A percentile compares a stretch with the other conserved stretches of the same genome.
Evolutionary conservation across 2,329 filamentous ascomycete genomes (phyloP).

Genomic region (Lasiodiplodia sp.): DNA sequence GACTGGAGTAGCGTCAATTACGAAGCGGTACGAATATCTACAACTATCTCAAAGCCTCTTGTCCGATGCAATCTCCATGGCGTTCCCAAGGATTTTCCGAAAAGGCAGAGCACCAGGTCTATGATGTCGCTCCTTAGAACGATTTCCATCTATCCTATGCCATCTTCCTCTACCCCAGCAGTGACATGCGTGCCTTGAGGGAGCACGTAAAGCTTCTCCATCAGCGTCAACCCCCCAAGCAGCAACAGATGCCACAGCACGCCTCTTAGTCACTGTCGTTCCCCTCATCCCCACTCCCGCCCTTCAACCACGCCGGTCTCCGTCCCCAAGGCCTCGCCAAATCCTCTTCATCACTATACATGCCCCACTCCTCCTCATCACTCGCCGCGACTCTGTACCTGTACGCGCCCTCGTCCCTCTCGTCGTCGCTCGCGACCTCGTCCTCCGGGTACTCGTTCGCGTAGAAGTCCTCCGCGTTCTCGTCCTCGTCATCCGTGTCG

Average conservation of each 20-base stretch:
- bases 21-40: no score
- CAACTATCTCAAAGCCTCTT: no score
- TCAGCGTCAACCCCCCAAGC: no score
- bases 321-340: neutral
- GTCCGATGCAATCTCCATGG: no score
- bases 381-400: slow-evolving; percentile 46
- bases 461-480: slow-evolving; percentile 78
- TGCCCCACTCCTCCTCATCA: slow-evolving; percentile 51
- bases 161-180: no score
- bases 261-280: neutral
- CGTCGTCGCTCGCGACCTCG: slow-evolving; percentile 75
- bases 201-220: no score
- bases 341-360: slow-evolving; percentile 40
- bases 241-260: neutral
- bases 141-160: no score
- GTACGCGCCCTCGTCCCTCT: slow-evolving; percentile 59
- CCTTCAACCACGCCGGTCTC: slow-evolving; percentile 17
- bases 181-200: no score
- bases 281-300: neutral
- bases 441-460: slow-evolving; percentile 83
- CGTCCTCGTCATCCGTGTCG: slow-evolving; percentile 68
- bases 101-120: no score
- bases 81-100: no score
- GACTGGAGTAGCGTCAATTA: no score
- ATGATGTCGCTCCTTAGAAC: no score